phyloP scores from a whole-genome alignment of 768 basidiomycete genomes.

The Mycena maculata region DNA sequence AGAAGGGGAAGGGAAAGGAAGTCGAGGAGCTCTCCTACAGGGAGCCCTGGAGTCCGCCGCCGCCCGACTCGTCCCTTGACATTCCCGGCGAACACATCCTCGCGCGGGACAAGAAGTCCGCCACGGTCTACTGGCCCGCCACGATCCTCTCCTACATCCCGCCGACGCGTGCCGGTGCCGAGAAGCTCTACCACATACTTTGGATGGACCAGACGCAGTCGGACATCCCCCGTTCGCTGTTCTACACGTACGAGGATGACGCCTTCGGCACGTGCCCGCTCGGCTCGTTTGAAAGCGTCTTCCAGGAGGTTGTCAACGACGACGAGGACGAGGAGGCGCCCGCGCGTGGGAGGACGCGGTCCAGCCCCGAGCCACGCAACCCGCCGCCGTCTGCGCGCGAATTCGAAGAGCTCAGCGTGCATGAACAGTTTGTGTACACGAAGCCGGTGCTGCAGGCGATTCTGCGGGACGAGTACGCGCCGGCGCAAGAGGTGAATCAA shows the following conservation, averaged over 20 bases:
- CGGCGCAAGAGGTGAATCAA: constrained; percentile 47
- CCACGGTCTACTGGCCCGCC: constrained; percentile 75
- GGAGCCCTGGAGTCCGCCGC: constrained; percentile 53
- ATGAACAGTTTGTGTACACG: constrained; percentile 71
- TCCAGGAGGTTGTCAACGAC: constrained; percentile 54
- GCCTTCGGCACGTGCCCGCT: constrained; percentile 75
- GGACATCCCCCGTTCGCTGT: constrained; percentile 60
- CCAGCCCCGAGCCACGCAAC: constrained; percentile 54
- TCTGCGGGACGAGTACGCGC: constrained; percentile 65
- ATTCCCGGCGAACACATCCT: constrained; percentile 79
- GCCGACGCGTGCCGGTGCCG: constrained; percentile 50
- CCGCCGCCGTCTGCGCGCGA: constrained; percentile 54
- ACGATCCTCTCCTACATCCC: constrained; percentile 63
- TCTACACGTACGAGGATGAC: constrained; percentile 67
- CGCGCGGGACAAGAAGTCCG: constrained; percentile 54
- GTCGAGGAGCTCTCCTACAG: constrained; percentile 18
- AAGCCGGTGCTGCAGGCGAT: constrained; percentile 73
- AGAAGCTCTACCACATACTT: constrained; percentile 61
- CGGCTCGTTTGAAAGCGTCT: constrained; percentile 64
- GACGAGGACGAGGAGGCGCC: constrained; percentile 42
- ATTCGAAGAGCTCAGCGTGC: constrained; percentile 64
- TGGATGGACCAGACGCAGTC: constrained; percentile 66
- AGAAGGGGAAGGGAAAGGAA: constrained; percentile 43
- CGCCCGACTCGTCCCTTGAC: constrained; percentile 59
- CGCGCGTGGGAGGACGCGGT: background rate